Evolutionary conservation across 768 basidiomycete genomes (phyloP).

Genomic region (Mycena amicta): DNA sequence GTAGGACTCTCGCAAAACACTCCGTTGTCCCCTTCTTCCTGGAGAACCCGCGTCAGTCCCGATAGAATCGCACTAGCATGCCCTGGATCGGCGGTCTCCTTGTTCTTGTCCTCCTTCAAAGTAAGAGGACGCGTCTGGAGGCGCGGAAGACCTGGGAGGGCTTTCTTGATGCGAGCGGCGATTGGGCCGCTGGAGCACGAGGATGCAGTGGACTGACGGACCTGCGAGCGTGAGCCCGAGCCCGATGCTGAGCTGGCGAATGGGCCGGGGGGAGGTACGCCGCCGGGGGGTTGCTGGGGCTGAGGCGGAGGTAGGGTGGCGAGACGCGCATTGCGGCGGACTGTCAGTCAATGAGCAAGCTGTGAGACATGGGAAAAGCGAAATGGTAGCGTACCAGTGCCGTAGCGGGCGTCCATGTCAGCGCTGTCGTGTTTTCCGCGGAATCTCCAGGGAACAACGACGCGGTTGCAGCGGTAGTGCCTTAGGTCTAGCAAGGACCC

Average conservation of each 20-base stretch:
- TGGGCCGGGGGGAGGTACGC: not conserved
- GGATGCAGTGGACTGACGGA: not conserved
- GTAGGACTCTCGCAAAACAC: constrained; percentile 8
- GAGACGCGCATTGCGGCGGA: constrained; percentile 5
- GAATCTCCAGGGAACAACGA: constrained; percentile 10
- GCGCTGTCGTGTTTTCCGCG: constrained; percentile 1
- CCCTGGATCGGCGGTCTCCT: too few relatives aligned
- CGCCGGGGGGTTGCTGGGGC: not conserved
- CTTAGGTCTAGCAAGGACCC: constrained; percentile 35
- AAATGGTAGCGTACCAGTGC: constrained; percentile 2
- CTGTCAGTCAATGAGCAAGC: not conserved
- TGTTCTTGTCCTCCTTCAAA: too few relatives aligned
- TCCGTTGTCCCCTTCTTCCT: not conserved
- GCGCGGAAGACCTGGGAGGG: not conserved
- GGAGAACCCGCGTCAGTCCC: not conserved
- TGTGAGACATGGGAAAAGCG: not conserved
- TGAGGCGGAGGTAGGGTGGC: not conserved
- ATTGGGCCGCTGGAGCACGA: not conserved
- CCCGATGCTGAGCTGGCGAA: not conserved
- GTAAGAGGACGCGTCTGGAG: not conserved
- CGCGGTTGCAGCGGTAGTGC: constrained; percentile 19
- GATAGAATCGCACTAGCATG: too few relatives aligned
- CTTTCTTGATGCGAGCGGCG: not conserved
- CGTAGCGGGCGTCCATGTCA: not conserved
- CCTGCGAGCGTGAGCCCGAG: not conserved